Percentiles rank a stretch among this genome's conserved stretches.
Conservation (phyloP, 805 yeast genomes). For the Barnettozyma siamensis region DNA sequence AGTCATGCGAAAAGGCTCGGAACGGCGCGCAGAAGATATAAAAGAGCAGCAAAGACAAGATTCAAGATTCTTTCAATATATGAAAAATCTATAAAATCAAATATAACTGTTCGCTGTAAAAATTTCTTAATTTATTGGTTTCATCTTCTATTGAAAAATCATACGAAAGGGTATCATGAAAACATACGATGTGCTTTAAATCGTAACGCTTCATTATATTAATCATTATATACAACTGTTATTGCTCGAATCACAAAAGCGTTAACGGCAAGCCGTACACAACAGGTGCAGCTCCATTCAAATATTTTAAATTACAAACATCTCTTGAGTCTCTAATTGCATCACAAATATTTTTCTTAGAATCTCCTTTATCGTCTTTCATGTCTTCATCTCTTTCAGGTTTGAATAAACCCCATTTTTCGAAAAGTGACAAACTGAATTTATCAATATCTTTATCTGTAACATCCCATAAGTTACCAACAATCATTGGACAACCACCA, state of each 20-base stretch:
- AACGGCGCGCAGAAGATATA: too few relatives aligned
- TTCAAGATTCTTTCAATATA: too few relatives aligned
- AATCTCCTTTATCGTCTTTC: slow-evolving; percentile 10
- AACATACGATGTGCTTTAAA: too few relatives aligned
- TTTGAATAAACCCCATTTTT: slow-evolving; percentile 56
- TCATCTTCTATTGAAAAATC: too few relatives aligned
- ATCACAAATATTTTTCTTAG: slow-evolving; percentile 34
- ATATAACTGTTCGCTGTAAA: too few relatives aligned
- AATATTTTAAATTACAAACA: slow-evolving; percentile 59
- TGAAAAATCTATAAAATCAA: too few relatives aligned
- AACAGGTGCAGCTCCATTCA: slow-evolving; percentile 93
- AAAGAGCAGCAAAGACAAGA: too few relatives aligned
- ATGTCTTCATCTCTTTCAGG: slow-evolving; percentile 9
- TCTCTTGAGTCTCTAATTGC: slow-evolving; percentile 63
- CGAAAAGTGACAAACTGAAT: slow-evolving; percentile 58
- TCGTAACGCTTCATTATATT: too few relatives aligned
- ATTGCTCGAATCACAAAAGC: slow-evolving; percentile 2
- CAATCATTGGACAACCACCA: slow-evolving; percentile 77
- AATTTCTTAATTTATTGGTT: too few relatives aligned
- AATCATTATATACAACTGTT: too few relatives aligned
- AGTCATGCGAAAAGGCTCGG: too few relatives aligned
- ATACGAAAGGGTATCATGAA: too few relatives aligned
- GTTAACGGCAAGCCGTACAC: slow-evolving; percentile 78
- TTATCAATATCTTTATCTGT: slow-evolving; percentile 92
- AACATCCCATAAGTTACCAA: slow-evolving; percentile 94